Evolutionary conservation across 192 early-diverging fungal species (phyloP), one percentile per base, ranked within the genome.

Genomic region (Backusella sp.): DNA sequence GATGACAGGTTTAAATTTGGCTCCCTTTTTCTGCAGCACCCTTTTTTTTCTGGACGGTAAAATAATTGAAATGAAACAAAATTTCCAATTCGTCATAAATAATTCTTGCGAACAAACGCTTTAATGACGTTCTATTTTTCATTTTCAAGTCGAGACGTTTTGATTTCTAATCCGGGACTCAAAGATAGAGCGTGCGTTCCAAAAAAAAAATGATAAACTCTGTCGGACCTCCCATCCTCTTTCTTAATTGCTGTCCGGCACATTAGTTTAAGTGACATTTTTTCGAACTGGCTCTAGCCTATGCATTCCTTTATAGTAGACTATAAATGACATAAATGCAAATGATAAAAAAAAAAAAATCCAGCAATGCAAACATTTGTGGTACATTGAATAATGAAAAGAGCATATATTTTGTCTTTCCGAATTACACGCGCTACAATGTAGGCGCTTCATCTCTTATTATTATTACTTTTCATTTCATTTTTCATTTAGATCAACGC

Each of bases 251-350:
- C 21, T 26, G 26, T 5, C 56, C 56, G 56, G 56, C 7, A 62
- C 56, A 62, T 28, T 62, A 14, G 26, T 62, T 62, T 62, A 62
- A 62, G 56, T 62, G 56, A 62, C 12, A 62, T 62, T 62, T 26
- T 26, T 11, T 49, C 46, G 15, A 62, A 9, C 21, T 56, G 53
- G 26, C 26, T 62, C 23, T 62, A 62, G 56, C 23, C 56, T 62
- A 14, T 62, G 56, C 12, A 28, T 9, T 23, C 12, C 23, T 28
- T 62, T 62, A 26, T 62, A 11, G 56, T 17, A 17, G 14, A 44
- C 12, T 44, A 59, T 11, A 59, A 26, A 59, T 59, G 42, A 5
- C 42, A 62, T 62, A 62, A 62, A 62, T 28, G 23, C 23, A 62
- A 32, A 28, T 62, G 56, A 62, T 62, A 62, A 2, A 32, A 32